Base-by-base conservation (phyloP, 371 early-diverging fungal species). In the Rhizopus arrhizus region DNA sequence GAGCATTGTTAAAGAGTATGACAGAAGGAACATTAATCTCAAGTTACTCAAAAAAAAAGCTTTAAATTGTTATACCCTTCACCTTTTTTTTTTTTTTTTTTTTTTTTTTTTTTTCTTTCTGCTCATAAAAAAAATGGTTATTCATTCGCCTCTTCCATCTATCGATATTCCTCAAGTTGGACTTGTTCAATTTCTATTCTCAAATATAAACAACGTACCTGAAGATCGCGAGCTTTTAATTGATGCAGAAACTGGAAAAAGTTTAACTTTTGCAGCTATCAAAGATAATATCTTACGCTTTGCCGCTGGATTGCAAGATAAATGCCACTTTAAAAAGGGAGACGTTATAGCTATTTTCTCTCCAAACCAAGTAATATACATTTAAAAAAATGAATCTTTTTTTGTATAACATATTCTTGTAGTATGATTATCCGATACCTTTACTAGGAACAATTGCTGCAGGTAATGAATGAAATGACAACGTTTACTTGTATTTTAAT, bases 231-330 rank as follows among this genome's bases (percentile, higher is more conserved):
- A 60, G 8, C 52, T 87, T 35, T 76, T 84, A 15, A 77, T 91
- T 47, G 89, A 91, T 60, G 84, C 79, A 34, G 52, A 66, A 43
- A 83, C 85, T 1, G 77, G 77, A 0, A 64, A 78, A 35, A 66
- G 70, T 9, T 54, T 90, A 48, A 86, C 93, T 11, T 88, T 83
- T 67, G 83, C 78, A 11, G 81, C 91, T 51, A 65, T 93, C 28
- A 79, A 82, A 42, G 59, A 72, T 47, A 54, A 70, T 16, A 72
- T 87, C 10, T 64, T 80, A 41, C 71, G 79, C 13, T 88, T 94
- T 72, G 91, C 91, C 31, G 84, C 86, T 10, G 90, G 91, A 22
- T 75, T 95, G 12, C 75, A 81, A 72, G 81, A 89, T 60, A 52
- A 58, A n/a, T 64, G 51, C 7, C 68, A 75, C 1, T 82, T 94